Percentiles rank a stretch among this genome's conserved stretches.
phyloP scores from a whole-genome alignment of 2,329 filamentous ascomycete species.

The Microdochium nivale region DNA sequence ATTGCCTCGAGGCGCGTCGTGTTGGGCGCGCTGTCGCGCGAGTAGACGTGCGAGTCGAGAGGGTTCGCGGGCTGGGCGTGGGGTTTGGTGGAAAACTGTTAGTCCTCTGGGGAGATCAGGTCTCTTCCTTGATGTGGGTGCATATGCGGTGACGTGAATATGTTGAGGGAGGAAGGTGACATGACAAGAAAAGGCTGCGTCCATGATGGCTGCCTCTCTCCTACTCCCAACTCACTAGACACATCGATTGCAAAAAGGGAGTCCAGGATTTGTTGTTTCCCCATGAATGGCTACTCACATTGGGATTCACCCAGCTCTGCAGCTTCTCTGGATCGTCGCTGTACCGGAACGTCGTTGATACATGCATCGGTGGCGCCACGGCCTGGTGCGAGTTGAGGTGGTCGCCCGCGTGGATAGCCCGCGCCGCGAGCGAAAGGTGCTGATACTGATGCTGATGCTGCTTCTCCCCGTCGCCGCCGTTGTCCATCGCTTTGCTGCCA shows the following conservation, averaged over 20 bases:
- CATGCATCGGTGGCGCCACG: conserved; percentile 81
- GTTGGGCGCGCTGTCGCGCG: conserved; percentile 70
- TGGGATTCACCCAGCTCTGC: conserved; percentile 37
- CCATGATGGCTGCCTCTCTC: no score
- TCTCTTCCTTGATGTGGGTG: no score
- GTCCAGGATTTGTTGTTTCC: no score
- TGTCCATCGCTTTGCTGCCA: neutral
- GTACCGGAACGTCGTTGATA: conserved; percentile 89
- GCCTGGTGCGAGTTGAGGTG: conserved; percentile 64
- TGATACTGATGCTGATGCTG: conserved; percentile 20
- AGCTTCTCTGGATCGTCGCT: conserved; percentile 60
- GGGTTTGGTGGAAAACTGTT: conserved; percentile 1
- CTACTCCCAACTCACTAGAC: neutral
- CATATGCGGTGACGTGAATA: no score
- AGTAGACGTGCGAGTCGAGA: conserved; percentile 69
- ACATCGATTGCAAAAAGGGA: no score
- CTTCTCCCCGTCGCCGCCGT: conserved; percentile 13
- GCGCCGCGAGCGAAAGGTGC: conserved; percentile 53
- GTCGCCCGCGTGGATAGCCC: conserved; percentile 77
- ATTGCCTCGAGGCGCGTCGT: conserved; percentile 78
- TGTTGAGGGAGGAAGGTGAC: no score
- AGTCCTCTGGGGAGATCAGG: neutral
- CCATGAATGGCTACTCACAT: conserved; percentile 40
- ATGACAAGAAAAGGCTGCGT: conserved; percentile 2
- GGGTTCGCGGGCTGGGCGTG: conserved; percentile 36